Conservation (phyloP, 2,329 filamentous ascomycete genomes). For the Lecanicillium sp. region DNA sequence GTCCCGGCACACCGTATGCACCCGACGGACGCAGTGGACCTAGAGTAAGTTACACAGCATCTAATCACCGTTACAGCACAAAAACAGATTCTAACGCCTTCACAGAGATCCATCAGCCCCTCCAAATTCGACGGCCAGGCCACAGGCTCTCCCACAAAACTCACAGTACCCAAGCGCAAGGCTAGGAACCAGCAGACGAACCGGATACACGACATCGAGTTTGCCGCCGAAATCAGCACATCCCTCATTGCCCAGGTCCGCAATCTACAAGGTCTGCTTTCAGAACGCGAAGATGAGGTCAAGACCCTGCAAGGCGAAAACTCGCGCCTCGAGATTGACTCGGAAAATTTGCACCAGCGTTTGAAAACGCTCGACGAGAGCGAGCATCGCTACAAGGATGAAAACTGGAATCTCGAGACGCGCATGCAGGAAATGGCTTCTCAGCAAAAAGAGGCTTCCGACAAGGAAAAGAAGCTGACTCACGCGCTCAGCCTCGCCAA, state of each 20-base stretch:
- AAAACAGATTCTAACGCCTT: constrained; percentile 15
- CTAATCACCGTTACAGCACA: background rate
- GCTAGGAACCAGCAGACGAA: constrained; percentile 84
- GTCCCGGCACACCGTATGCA: constrained; percentile 45
- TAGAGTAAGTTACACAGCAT: constrained; percentile 38
- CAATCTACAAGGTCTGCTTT: constrained; percentile 76
- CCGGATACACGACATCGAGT: constrained; percentile 91
- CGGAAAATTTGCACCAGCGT: constrained; percentile 71
- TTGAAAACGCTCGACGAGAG: constrained; percentile 83
- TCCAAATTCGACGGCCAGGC: constrained; percentile 80
- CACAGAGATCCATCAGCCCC: constrained; percentile 62
- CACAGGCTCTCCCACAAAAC: constrained; percentile 80
- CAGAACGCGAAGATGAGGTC: constrained; percentile 82
- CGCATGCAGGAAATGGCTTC: constrained; percentile 78
- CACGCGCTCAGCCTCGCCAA: constrained; percentile 64
- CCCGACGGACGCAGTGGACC: constrained; percentile 46
- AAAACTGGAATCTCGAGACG: constrained; percentile 96
- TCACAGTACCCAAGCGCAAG: constrained; percentile 79
- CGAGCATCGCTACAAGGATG: constrained; percentile 93
- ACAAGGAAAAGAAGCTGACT: constrained; percentile 76
- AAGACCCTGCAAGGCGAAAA: constrained; percentile 70
- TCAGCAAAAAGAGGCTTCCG: constrained; percentile 66
- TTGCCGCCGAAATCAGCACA: constrained; percentile 96
- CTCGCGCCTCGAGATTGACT: constrained; percentile 74
- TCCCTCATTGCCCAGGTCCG: constrained; percentile 91